Conservation (phyloP, 352 stramenopile species). For the Phytophthora aleatoria region DNA sequence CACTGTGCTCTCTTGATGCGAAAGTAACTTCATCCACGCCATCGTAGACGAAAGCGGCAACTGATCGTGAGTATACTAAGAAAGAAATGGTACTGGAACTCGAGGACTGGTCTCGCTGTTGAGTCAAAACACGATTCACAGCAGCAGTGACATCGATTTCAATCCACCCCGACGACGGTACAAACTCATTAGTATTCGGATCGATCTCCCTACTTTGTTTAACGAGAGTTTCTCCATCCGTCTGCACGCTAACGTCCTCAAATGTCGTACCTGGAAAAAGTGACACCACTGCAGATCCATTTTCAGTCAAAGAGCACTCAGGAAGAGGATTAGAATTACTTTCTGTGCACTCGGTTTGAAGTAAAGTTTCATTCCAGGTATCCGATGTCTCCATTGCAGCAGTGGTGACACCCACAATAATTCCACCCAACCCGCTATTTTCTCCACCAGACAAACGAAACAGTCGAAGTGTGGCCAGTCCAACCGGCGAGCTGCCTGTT, state of each 20-base stretch:
- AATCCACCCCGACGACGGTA: constrained; percentile 50
- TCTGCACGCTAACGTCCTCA: constrained; percentile 24
- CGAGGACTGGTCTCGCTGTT: constrained; percentile 29
- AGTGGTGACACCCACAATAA: constrained; percentile 50
- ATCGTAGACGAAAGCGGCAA: constrained; percentile 52
- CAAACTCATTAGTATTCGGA: constrained; percentile 41
- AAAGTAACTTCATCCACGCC: constrained; percentile 60
- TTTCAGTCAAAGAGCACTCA: constrained; percentile 32
- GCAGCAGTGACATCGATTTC: constrained; percentile 73
- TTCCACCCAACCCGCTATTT: constrained; percentile 62
- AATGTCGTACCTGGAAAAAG: constrained; percentile 49
- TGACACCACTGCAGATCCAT: constrained; percentile 13
- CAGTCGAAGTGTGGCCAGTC: constrained; percentile 51
- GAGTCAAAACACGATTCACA: constrained; percentile 53
- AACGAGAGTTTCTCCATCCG: constrained; percentile 39
- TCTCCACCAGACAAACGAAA: constrained; percentile 66
- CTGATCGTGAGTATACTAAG: constrained; percentile 52
- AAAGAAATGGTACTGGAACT: constrained; percentile 49
- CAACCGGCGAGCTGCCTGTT: constrained; percentile 61
- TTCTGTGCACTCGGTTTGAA: constrained; percentile 28
- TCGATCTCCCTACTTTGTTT: constrained; percentile 43
- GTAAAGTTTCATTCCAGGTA: constrained; percentile 45
- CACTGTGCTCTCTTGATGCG: constrained; percentile 56
- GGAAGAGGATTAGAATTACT: constrained; percentile 16
- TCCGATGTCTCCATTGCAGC: constrained; percentile 23